Conservation (phyloP, 2,329 filamentous ascomycete species). For the Venturia aucupariae region DNA sequence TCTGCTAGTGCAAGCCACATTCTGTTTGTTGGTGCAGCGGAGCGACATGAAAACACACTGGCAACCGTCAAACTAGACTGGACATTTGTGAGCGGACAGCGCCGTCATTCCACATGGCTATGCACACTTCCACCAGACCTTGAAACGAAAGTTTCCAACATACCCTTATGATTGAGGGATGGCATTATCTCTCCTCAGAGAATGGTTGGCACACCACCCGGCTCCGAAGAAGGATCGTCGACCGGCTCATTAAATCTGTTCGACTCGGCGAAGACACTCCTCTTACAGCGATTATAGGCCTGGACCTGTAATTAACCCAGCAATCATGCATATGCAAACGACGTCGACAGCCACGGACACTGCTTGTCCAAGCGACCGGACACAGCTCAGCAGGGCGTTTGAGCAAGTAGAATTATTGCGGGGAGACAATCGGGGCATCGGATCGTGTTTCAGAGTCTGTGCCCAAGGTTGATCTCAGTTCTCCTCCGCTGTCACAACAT, state of each 20-base stretch:
- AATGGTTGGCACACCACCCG: neutral
- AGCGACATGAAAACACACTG: neutral
- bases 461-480: neutral
- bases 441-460: constrained; percentile 4
- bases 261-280: neutral
- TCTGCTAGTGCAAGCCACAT: neutral
- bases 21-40: neutral
- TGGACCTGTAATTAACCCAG: neutral
- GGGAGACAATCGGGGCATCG: constrained; percentile 2
- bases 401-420: neutral
- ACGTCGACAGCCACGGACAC: neutral
- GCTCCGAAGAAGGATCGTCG: neutral
- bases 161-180: neutral
- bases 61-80: neutral
- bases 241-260: neutral
- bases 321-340: neutral
- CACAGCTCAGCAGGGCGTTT: neutral
- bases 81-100: neutral
- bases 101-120: neutral
- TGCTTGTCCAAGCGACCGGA: neutral
- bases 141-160: neutral
- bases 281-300: neutral
- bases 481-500: neutral
- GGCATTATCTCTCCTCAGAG: neutral
- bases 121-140: neutral